These are phyloP conservation scores for Yarrowia sp. DNA, from an alignment of 805 yeast species.

Conservation along the genomic window DNA sequence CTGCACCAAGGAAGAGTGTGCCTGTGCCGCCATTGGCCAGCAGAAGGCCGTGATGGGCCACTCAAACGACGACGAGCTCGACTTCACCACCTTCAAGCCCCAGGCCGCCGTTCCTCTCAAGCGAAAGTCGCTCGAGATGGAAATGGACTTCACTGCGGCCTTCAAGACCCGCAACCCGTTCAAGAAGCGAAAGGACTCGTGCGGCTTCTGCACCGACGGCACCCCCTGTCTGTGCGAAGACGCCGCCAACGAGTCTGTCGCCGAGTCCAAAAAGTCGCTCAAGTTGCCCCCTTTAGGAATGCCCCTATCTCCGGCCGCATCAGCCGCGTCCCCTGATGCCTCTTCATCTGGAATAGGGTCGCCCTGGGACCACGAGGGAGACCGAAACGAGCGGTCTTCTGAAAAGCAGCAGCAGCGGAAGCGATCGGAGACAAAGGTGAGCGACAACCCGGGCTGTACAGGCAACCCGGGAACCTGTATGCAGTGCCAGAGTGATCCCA, in stretches of 20 bases:
- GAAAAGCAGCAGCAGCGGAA: neutral
- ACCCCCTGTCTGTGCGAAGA: conserved; percentile 93
- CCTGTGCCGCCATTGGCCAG: conserved; percentile 59
- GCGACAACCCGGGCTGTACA: conserved; percentile 58
- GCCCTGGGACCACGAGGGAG: conserved; percentile 41
- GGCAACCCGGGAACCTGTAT: conserved; percentile 88
- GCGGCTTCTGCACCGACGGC: conserved; percentile 93
- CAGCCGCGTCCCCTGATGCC: conserved; percentile 41
- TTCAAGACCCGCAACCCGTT: conserved; percentile 42
- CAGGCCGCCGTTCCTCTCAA: conserved; percentile 31
- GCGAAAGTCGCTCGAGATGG: conserved; percentile 48
- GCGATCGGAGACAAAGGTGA: conserved; percentile 13
- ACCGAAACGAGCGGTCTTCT: conserved; percentile 2
- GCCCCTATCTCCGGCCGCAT: conserved; percentile 42
- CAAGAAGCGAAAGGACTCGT: conserved; percentile 56
- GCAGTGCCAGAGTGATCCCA: conserved; percentile 85
- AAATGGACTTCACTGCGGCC: conserved; percentile 62
- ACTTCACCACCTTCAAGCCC: conserved; percentile 33
- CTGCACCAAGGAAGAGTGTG: conserved; percentile 72
- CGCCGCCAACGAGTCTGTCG: conserved; percentile 50
- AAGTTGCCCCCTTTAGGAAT: conserved; percentile 44
- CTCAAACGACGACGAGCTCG: conserved; percentile 29
- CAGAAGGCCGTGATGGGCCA: conserved; percentile 37
- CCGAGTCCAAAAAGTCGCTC: conserved; percentile 41
- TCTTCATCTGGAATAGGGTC: conserved; percentile 25